These are phyloP conservation scores for Odontarrhena argentea DNA, from an alignment of 345 rosid genomes.

Conservation along the genomic window DNA sequence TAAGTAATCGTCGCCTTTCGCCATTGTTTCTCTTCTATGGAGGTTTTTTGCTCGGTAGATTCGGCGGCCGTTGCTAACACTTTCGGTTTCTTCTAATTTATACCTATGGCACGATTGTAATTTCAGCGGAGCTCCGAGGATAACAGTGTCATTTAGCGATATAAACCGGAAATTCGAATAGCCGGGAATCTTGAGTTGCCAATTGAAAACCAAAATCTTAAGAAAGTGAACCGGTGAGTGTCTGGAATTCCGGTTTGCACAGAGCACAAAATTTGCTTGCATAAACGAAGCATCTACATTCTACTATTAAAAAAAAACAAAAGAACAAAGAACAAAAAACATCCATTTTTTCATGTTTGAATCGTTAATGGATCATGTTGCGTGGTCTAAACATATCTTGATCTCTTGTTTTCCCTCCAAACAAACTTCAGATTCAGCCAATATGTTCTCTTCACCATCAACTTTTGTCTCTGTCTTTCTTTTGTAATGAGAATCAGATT, in stretches of 20 bases:
- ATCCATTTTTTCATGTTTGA: not conserved
- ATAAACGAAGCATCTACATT: conserved; percentile 10
- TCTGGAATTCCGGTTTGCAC: conserved; percentile 5
- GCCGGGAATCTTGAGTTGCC: too few species aligned
- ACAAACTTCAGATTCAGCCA: conserved; percentile 17
- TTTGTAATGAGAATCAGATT: conserved; percentile 38
- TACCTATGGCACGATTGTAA: not conserved
- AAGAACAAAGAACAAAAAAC: not conserved
- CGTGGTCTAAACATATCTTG: conserved; percentile 25
- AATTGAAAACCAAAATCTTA: too few species aligned
- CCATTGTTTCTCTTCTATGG: conserved; percentile 46
- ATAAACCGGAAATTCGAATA: too few species aligned
- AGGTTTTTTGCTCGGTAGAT: conserved; percentile 1
- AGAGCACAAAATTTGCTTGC: conserved; percentile 36
- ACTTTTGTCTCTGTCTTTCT: conserved; percentile 21
- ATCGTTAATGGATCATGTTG: conserved; percentile 6
- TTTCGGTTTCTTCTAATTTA: not conserved
- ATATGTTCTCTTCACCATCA: conserved; percentile 9
- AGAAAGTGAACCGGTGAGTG: not conserved
- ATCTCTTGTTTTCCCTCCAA: conserved; percentile 24
- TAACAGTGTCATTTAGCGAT: not conserved
- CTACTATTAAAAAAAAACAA: conserved; percentile 24
- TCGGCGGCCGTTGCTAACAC: conserved; percentile 37
- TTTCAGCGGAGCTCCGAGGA: not conserved
- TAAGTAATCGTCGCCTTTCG: conserved; percentile 71